A percentile compares a stretch with the other conserved stretches of the same genome.
Conservation (phyloP, 306 rosid genomes). For the Vigna angularis region DNA sequence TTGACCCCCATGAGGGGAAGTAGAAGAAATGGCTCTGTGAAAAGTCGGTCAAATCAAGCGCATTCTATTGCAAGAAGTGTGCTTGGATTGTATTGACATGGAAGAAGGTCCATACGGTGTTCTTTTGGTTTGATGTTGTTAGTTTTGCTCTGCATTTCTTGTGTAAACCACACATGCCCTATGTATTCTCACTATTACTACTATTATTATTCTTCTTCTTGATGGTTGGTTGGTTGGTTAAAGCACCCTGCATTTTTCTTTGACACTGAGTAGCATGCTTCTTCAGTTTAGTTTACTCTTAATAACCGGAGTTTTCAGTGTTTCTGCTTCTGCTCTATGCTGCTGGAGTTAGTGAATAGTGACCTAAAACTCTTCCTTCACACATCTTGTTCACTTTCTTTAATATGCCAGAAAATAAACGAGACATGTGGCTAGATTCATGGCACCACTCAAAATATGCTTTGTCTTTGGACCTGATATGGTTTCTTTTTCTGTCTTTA, state of each 20-base stretch:
- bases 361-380: conserved; percentile 22
- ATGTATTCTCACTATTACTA: conserved; percentile 47
- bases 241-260: conserved; percentile 52
- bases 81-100: conserved; percentile 70
- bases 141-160: conserved; percentile 61
- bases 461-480: conserved; percentile 44
- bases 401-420: conserved; percentile 37
- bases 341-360: neutral
- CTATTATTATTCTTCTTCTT: conserved; percentile 41
- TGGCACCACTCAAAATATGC: conserved; percentile 43
- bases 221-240: conserved; percentile 61
- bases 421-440: conserved; percentile 26
- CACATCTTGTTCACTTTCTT: conserved; percentile 14
- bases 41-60: conserved; percentile 71
- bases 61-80: conserved; percentile 94
- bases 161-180: conserved; percentile 72
- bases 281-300: conserved; percentile 45
- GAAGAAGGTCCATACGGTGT: conserved; percentile 56
- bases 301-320: conserved; percentile 54
- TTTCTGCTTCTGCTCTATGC: conserved; percentile 34
- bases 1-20: conserved; percentile 77
- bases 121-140: conserved; percentile 58
- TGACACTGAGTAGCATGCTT: conserved; percentile 43
- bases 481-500: conserved; percentile 49
- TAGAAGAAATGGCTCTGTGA: conserved; percentile 69